These are phyloP conservation scores for Primulina eburnea DNA, from an alignment of 257 asterid genomes.

Conservation along the genomic window DNA sequence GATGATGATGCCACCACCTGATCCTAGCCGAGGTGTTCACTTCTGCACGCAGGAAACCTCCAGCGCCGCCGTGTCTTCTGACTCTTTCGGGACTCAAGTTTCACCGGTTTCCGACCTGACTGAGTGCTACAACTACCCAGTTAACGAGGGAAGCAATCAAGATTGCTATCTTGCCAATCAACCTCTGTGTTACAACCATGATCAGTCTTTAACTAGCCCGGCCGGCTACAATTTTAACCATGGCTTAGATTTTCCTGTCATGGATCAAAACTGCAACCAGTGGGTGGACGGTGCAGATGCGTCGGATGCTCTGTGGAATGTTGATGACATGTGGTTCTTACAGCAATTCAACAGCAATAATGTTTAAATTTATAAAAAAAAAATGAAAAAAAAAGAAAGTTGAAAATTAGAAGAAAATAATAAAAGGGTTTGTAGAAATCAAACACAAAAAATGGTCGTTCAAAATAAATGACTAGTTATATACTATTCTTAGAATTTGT, in stretches of 20 bases:
- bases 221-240: slow-evolving; percentile 34
- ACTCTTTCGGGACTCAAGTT: slow-evolving; percentile 41
- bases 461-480: no score
- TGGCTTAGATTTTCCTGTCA: slow-evolving; percentile 36
- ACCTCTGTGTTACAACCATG: slow-evolving; percentile 24
- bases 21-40: not conserved
- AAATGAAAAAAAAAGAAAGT: not conserved
- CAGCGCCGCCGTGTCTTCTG: slow-evolving; percentile 61
- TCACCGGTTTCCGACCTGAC: slow-evolving; percentile 63
- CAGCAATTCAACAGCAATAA: slow-evolving; percentile 39
- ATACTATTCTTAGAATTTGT: no score
- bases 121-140: slow-evolving; percentile 55
- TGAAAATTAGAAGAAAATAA: not conserved
- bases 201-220: slow-evolving; percentile 46
- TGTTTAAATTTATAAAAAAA: slow-evolving; percentile 1
- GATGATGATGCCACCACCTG: not conserved
- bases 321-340: slow-evolving; percentile 62
- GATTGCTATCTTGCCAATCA: slow-evolving; percentile 37
- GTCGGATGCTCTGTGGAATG: slow-evolving; percentile 53
- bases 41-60: slow-evolving; percentile 54
- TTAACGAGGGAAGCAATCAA: slow-evolving; percentile 29
- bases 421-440: not conserved
- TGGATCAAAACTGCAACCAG: slow-evolving; percentile 40
- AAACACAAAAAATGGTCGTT: not conserved
- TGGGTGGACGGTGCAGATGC: slow-evolving; percentile 66